Base-by-base conservation (phyloP, 1,139 yeast species). In the Hanseniaspora uvarum region DNA sequence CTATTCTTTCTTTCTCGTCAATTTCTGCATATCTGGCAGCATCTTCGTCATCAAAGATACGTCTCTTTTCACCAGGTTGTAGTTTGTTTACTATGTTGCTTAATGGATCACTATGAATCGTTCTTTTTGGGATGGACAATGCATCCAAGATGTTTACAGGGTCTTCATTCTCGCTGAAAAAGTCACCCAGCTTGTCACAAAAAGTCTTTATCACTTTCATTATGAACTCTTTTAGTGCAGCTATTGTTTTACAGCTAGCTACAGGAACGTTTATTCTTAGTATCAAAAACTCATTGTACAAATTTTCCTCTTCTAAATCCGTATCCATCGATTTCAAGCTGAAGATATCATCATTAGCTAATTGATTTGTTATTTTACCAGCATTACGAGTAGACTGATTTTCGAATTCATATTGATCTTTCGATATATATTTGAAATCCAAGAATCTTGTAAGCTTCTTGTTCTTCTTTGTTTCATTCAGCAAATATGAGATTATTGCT, bases 61-160 rank as follows among this genome's bases (percentile, higher is more conserved):
- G 31, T 54, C 53, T 37, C 43, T 56, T 43, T 36, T 55, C 56
- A 4, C 55, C 24, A 26, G 43, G 58, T 59, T 57, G n/a, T 4
- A 34, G 24, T 21, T 60, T 56, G 39, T 65, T 62, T 50, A 73
- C 66, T 80, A 76, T 74, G 45, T 73, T 72, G 52, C 72, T 75
- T 38, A 78, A 72, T 0, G 81, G 81, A 57, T 76, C 79, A 19
- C 69, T 65, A 58, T 73, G 72, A 6, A 68, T 69, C 33, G 73
- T 72, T 31, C 70, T 70, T 38, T 67, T 61, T 0, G 95, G 95
- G 0, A 84, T 19, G n/a, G 46, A 19, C 10, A 53, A n/a, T 1
- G 23, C 31, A 28, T 26, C 21, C 7, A 47, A 18, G 2, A 21
- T 19, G 3, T n/a, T 4, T 18, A 38, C 5, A 2, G 34, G 28